Base-by-base conservation (phyloP, 1,284 basidiomycete species). In the Cutaneotrichosporon daszewskae region DNA sequence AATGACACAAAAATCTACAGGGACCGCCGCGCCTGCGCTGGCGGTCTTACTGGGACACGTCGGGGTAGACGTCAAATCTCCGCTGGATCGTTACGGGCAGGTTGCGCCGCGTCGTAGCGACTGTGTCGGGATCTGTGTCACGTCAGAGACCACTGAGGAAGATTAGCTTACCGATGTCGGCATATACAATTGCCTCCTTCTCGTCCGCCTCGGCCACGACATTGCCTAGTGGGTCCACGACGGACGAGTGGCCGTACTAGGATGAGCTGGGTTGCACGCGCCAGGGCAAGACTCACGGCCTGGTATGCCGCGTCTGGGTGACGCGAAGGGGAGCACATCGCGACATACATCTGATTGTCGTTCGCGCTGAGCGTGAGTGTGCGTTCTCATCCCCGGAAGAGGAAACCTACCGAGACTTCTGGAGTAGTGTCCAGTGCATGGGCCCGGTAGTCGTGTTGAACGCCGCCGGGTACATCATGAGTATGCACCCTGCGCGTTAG, bases 251-350 rank as follows among this genome's bases (percentile, higher is more conserved):
- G 1, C 90, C 91, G 80, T 87, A 95, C 83, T 89, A 60, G 18
- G 19, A 6, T 40, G 28, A 54, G 34, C 18, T 16, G 18, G 22
- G 31, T 25, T 20, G 4, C 2, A 16, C 16, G 11, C 34, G 20
- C 2, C 3, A 32, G 17, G 9, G 18, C 16, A 17, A 3, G 2
- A 75, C 85, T 59, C 57, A 89, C 87, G 47, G 90, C 88, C 65
- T 92, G 87, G 65, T 92, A 94, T 16, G 75, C 77, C 23, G 87
- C 84, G 13, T 75, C 79, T 45, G 84, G 68, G 55, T 95, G 86
- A 27, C 94, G 79, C 1, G 95, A 91, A 24, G 92, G 91, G 52
- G 91, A 96, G 69, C 91, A 96, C 84, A 92, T 94, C 3, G 87
- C 79, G 51, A 95, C 82, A 72, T 82, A 99, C 17, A 97, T 80